Evolutionary conservation across 768 basidiomycete genomes (phyloP), one percentile per base, ranked within the genome.

Genomic region (Tylopilus vinaceipallidus): DNA sequence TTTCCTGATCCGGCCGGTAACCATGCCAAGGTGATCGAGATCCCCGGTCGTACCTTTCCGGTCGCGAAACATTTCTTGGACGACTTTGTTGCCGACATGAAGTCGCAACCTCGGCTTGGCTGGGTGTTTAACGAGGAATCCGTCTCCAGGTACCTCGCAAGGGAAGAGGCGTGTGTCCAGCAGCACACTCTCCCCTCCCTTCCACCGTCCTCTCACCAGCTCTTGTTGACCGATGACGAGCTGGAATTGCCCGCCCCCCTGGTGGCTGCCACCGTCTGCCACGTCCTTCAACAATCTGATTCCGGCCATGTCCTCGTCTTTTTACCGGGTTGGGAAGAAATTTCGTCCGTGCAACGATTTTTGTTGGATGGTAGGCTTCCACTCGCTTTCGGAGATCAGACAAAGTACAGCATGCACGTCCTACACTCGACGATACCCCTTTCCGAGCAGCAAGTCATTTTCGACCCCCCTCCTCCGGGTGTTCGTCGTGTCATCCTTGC

Each of bases 261-360:
- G 34, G 80, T 95, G 40, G 91, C 89, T 20, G 82, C 91, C 27
- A 83, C 85, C 22, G 78, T 98, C 61, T 77, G 86, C 0, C 82
- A 92, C 66, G 87, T 92, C 40, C 68, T 97, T 34, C 74, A 79
- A 43, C 73, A 72, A 34, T 85, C 93, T 0, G 75, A 85, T 30
- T 86, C 88, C 20, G 94, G 94, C 3, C 91, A 95, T 62, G 84
- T 93, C 37, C 77, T 95, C 40, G 91, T 94, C 19, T 95, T 97
- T 74, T 69, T 94, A 10, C 88, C 91, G n/a, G 92, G 92, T 20
- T 91, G 88, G 87, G 91, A 95, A 22, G 93, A 95, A 59, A 97
- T 98, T 44, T 75, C 77, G 43, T 72, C 77, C 6, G 82, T 91
- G 12, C 83, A 91, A 55, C 78, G 81, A 50, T 69, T 76, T 20